phyloP scores from a whole-genome alignment of 2,329 filamentous ascomycete genomes.

The Exophiala dermatitidis region DNA sequence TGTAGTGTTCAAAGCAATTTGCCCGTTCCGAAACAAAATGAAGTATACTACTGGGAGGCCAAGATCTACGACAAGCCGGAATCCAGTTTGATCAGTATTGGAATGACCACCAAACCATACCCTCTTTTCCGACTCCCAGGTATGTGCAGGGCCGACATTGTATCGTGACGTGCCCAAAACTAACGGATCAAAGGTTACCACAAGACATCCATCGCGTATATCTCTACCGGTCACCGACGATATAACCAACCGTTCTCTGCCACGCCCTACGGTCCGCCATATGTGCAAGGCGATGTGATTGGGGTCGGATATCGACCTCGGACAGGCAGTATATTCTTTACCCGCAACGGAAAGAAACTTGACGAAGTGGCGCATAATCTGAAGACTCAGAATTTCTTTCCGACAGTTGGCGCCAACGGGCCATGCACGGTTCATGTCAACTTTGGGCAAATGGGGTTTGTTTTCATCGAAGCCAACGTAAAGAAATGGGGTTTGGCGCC shows the following conservation, averaged over 20 bases:
- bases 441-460: constrained; percentile 94
- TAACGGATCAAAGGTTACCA: constrained; percentile 62
- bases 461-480: constrained; percentile 98
- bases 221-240: constrained; percentile 76
- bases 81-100: constrained; percentile 75
- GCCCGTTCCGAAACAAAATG: constrained; percentile 95
- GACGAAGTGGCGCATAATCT: constrained; percentile 90
- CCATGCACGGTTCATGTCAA: constrained; percentile 92
- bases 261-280: constrained; percentile 72
- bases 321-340: constrained; percentile 95
- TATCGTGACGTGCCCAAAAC: not conserved
- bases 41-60: constrained; percentile 99
- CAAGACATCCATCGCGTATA: constrained; percentile 85
- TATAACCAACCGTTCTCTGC: constrained; percentile 86
- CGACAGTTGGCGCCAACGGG: constrained; percentile 90
- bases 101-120: constrained; percentile 94
- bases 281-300: constrained; percentile 89
- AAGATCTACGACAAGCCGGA: constrained; percentile 98
- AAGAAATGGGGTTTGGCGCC: constrained; percentile 99
- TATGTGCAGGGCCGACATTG: constrained; percentile 40
- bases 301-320: constrained; percentile 91
- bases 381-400: constrained; percentile 95
- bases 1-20: constrained; percentile 96
- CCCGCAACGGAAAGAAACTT: constrained; percentile 92
- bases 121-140: constrained; percentile 89